Evolutionary conservation across 495 filamentous ascomycete species (phyloP), one percentile per base, ranked within the genome.

Genomic region (Pyrenopolyporus hunteri): DNA sequence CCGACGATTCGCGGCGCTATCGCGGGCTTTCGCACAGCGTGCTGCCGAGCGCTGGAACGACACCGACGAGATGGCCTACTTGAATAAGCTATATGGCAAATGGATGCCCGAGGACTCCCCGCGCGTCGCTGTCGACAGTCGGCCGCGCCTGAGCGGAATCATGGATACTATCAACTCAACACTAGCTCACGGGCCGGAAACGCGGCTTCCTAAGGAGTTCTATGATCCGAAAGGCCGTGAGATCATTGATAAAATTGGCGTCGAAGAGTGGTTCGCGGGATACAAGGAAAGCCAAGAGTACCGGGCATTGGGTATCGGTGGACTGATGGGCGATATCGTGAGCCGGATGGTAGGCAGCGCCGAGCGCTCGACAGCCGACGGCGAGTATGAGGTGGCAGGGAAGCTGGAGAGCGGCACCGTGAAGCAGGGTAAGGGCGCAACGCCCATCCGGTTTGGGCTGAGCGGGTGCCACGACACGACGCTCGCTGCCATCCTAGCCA

Each of bases 381-480:
- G 85, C 2, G 56, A 80, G 19, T 67, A 77, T 19, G 80, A 85
- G 64, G 68, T 84, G 7, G 61, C 46, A 25, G 42, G 77, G 75
- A 31, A 71, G 76, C 26, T 69, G 70, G 57, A 64, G 73, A 68
- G 73, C 70, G 39, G 64, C 66, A 17, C 57, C 11, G 33, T 72
- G 75, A 42, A 76, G 73, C n/a, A 76, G 69, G 71, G 81, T 46
- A 73, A 81, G n/a, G 81, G 88, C 60, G 88, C 85, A 59, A 79
- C 92, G 28, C 62, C 62, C 1, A 61, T 79, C 61, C 71, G 70
- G 14, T 77, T 81, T 39, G 88, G 84, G 3, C 75, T 98, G 62
- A 88, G 85, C 64, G 94, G 94, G 14, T 97, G 92, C 65, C 94
- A 98, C 70, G 94, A 98, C 72, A 98, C 94, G 7, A 97, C 94